These are phyloP conservation scores for Crithidia acanthocephali DNA, from an alignment of 208 protist species.

Conservation along the genomic window DNA sequence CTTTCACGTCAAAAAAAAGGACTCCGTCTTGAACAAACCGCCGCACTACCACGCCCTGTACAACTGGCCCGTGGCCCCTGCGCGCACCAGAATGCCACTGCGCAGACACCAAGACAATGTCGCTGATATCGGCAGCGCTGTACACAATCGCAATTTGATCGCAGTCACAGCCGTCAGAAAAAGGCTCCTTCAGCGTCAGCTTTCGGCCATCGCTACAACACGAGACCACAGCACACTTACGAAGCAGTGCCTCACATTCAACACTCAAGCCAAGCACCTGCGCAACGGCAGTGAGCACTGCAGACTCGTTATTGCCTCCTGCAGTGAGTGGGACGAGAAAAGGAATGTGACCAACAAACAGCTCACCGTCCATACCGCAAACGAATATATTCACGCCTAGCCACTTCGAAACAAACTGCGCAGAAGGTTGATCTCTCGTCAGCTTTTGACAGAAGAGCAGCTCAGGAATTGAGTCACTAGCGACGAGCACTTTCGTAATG, in stretches of 20 bases:
- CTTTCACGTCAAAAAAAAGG: slow-evolving; percentile 51
- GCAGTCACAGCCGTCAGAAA: slow-evolving; percentile 7
- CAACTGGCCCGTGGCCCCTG: slow-evolving; percentile 12
- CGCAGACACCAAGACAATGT: slow-evolving; percentile 44
- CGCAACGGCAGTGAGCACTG: slow-evolving; percentile 30
- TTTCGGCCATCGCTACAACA: slow-evolving; percentile 21
- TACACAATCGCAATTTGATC: slow-evolving; percentile 51
- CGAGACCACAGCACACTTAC: slow-evolving; percentile 34
- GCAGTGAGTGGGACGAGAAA: slow-evolving; percentile 34
- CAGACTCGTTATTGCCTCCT: slow-evolving; percentile 12
- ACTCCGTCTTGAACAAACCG: slow-evolving; percentile 35
- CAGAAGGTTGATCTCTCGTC: background rate
- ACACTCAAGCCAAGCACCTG: slow-evolving; percentile 33
- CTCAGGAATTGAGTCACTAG: slow-evolving; percentile 36
- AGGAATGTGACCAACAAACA: slow-evolving; percentile 44
- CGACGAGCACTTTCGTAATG: slow-evolving; percentile 34
- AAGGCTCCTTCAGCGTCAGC: slow-evolving; percentile 24
- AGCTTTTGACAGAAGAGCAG: slow-evolving; percentile 49
- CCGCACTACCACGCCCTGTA: slow-evolving; percentile 45
- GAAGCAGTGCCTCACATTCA: slow-evolving; percentile 41
- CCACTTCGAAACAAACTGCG: slow-evolving; percentile 6
- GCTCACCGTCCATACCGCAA: slow-evolving; percentile 25
- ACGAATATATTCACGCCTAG: slow-evolving; percentile 49
- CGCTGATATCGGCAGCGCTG: slow-evolving; percentile 41
- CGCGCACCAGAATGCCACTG: slow-evolving; percentile 15